Percentiles rank a stretch among this genome's conserved stretches.
These are phyloP conservation scores for Emergomyces pasteurianus DNA, from an alignment of 2,329 filamentous ascomycete genomes.

Conservation along the genomic window DNA sequence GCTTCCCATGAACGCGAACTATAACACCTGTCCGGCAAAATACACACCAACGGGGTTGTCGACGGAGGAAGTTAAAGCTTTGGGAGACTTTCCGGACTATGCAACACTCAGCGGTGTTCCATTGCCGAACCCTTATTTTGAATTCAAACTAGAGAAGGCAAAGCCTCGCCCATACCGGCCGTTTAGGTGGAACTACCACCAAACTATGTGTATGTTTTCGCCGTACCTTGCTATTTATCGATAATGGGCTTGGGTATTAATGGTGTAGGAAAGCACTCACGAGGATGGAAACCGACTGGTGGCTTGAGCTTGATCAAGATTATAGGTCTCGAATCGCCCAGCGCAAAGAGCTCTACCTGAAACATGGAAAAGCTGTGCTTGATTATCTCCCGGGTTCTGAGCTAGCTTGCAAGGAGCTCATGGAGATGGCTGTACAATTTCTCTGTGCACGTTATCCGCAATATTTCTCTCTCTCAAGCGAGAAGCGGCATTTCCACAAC, in stretches of 20 bases:
- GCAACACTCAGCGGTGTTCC: constrained; percentile 62
- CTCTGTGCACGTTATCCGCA: constrained; percentile 65
- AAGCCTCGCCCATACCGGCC: constrained; percentile 65
- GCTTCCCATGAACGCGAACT: constrained; percentile 33
- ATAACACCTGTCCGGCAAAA: constrained; percentile 25
- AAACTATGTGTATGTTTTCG: constrained; percentile 68
- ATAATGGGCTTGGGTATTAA: background rate
- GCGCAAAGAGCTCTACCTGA: constrained; percentile 51
- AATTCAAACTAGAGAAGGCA: constrained; percentile 59
- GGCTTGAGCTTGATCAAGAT: constrained; percentile 72
- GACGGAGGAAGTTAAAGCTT: constrained; percentile 52
- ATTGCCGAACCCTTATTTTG: constrained; percentile 48
- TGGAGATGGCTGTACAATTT: constrained; percentile 78
- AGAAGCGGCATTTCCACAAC: constrained; percentile 54
- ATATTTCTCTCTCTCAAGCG: constrained; percentile 51
- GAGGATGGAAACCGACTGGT: constrained; percentile 72
- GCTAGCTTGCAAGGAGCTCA: constrained; percentile 69
- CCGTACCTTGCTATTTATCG: background rate
- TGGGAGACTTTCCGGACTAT: constrained; percentile 74
- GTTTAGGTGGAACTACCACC: constrained; percentile 74
- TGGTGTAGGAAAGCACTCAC: constrained; percentile 47
- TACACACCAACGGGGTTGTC: constrained; percentile 60
- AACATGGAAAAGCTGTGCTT: constrained; percentile 54
- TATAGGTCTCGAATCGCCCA: constrained; percentile 58
- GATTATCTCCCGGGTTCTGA: constrained; percentile 62